Evolutionary conservation across 805 yeast species (phyloP), one percentile per base, ranked within the genome.

Genomic region (Saccharomycopsis fermentans): DNA sequence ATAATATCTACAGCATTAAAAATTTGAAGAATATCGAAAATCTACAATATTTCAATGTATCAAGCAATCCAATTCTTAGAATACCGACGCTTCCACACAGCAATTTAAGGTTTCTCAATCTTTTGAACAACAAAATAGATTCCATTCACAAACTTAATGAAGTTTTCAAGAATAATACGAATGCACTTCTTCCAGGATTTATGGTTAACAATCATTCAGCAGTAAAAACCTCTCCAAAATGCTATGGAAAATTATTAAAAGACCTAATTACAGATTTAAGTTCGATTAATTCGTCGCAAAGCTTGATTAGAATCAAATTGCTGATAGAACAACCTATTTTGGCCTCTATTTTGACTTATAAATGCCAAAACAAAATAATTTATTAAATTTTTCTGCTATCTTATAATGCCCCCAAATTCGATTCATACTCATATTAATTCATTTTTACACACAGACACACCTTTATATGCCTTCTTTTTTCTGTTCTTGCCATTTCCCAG

Each of bases 91-190:
- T 43, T 21, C 50, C 50, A 43, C 21, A 43, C 11, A 43, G 3
- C 12, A 52, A 29, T 29, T 32, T 58, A 19, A 34, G 39, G 21
- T 40, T 54, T 8, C 40, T 58, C 11, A 58, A 58, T 26, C 51
- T 58, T 37, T 54, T 52, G n/a, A 43, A 54, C 26, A 58, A 58
- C 32, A 47, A 50, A 21, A 58, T 58, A 43, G 24, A 21, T 8
- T 43, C 29, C 24, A 43, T 43, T 21, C 50, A 21, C 9, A 6
- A 43, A 43, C n/a, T 43, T 1, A 43, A 43, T 21, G 24, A 12
- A 43, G 24, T 43, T 12, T 43, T 43, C 24, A 21, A 43, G 17
- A 21, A 43, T 43, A 43, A 43, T 12, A 9, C 14, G 26, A 43
- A 21, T n/a, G 6, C 26, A 26, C 2, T 43, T 21, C 2, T 26